Evolutionary conservation across 106 monocot genomes (phyloP), one percentile per base, ranked within the genome.

Genomic region (Narthecium ossifragum): DNA sequence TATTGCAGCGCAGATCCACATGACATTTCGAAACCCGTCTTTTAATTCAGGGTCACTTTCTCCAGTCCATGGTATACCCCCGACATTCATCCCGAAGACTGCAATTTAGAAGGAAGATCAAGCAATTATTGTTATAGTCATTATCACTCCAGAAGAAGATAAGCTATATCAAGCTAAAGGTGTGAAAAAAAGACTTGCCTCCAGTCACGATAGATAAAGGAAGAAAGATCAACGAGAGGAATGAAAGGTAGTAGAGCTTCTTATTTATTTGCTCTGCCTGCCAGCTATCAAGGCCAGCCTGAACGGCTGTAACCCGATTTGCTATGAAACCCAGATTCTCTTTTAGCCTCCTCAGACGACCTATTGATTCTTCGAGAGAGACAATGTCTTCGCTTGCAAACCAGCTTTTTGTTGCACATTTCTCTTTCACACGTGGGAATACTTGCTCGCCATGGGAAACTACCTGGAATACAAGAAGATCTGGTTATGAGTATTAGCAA

Each of bases 71-170:
- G 94, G 94, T n/a, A 94, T 86, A 22, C 94, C 94, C 0, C 94
- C 94, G 25, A 94, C 94, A 60, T 94, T 94, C 94, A 94, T 94
- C 20, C 94, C 94, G 51, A 94, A 94, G 22, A 94, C 93, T 94
- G 79, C 47, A 59, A 13, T n/a, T 63, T n/a, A 54, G 23, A 37
- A 49, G 31, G 55, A 47, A 21, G 45, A 53, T 26, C 28, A 15
- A 64, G 17, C 11, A 9, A 65, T 32, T 26, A 17, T 9, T 5
- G 11, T 7, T 4, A 6, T 3, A 26, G 58, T 21, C 24, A 14
- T 15, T 13, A 27, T 6, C 0, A 4, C 31, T 28, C 5, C 31
- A 1, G 31, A 29, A 30, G 10, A 28, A n/a, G 4, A 5, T 49
- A 49, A 49, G 6, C 15, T 21, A 49, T 49, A n/a, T 49, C 14